Evolutionary conservation across 139 green algal genomes (phyloP), one percentile per base, ranked within the genome.

Genomic region (Micractinium sp.): DNA sequence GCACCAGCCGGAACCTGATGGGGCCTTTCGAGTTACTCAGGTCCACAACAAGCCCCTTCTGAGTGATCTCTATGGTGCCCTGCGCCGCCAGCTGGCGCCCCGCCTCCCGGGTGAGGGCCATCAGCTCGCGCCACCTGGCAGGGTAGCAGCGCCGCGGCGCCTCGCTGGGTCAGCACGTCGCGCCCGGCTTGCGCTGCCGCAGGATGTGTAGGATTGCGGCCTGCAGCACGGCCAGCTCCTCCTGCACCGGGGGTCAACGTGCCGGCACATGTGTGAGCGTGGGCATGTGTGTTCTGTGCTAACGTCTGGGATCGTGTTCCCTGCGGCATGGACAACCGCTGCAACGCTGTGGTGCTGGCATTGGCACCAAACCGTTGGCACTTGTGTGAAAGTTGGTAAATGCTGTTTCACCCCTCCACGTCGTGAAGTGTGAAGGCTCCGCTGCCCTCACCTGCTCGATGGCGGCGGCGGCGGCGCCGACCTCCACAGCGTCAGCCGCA

Each of bases 91-190:
- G 79, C 33, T 9, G 13, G 15, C 77, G 29, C 3, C 91, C 92
- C 25, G 71, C 91, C 18, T 69, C 39, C 23, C 92, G 71, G 29
- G 92, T 93, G 22, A 39, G 31, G 18, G 87, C 71, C 91, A 95
- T 95, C 0, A 71, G 87, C 14, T 56, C 73, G 27, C 91, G 87
- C 91, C 91, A 93, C 71, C 88, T 36, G 18, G 25, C 66, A 13
- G 89, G 89, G 39, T 90, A 90, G 18, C 89, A 36, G n/a, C 71
- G 81, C 27, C 92, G 88, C 3, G 92, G 91, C 27, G 79, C 82
- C 85, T 95, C 91, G 66, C 77, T 90, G 67, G 92, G 92, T 93
- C 92, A 95, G 87, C 91, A 94, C 5, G 80, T 92, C 1, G 81
- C 74, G 0, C 90, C 92, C 3, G 87, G 76, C 36, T 83, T 89